Conservation (phyloP, 768 basidiomycete genomes). For the Hortiboletus campestris region DNA sequence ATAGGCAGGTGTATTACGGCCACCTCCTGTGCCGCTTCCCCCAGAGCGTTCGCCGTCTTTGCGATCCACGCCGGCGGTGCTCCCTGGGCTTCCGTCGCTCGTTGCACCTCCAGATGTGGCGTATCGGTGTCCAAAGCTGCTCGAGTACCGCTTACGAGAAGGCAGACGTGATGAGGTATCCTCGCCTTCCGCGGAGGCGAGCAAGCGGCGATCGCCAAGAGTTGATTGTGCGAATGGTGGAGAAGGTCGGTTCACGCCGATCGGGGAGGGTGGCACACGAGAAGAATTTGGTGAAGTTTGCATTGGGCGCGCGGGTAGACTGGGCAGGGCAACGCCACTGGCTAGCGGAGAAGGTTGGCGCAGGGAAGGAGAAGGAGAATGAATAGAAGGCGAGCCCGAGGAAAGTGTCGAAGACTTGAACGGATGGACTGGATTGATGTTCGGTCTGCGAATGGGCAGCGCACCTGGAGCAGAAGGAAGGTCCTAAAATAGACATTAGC, state of each 20-base stretch:
- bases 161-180: slow-evolving; percentile 29
- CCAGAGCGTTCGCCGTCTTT: slow-evolving; percentile 21
- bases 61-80: slow-evolving; percentile 15
- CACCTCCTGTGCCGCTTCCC: slow-evolving; percentile 22
- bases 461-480: slow-evolving; percentile 39
- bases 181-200: slow-evolving; percentile 36
- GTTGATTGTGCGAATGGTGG: slow-evolving; percentile 44
- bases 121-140: slow-evolving; percentile 76
- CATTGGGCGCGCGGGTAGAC: slow-evolving; percentile 36
- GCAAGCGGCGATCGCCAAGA: slow-evolving; percentile 41
- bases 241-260: slow-evolving; percentile 34
- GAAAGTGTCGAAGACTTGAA: slow-evolving; percentile 54
- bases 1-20: slow-evolving; percentile 35
- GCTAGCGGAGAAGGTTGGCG: slow-evolving; percentile 47
- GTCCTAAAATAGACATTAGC: slow-evolving; percentile 27
- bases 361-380: slow-evolving; percentile 48
- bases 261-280: slow-evolving; percentile 41
- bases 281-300: slow-evolving; percentile 43
- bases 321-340: slow-evolving; percentile 27
- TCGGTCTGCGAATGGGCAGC: slow-evolving; percentile 45
- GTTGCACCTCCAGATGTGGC: slow-evolving; percentile 40
- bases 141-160: slow-evolving; percentile 65
- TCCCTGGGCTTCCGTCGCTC: slow-evolving; percentile 34
- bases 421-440: slow-evolving; percentile 42
- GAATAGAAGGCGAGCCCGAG: slow-evolving; percentile 46